Base-by-base conservation (phyloP, 2,329 filamentous ascomycete species). In the Aaosphaeria arxii region DNA sequence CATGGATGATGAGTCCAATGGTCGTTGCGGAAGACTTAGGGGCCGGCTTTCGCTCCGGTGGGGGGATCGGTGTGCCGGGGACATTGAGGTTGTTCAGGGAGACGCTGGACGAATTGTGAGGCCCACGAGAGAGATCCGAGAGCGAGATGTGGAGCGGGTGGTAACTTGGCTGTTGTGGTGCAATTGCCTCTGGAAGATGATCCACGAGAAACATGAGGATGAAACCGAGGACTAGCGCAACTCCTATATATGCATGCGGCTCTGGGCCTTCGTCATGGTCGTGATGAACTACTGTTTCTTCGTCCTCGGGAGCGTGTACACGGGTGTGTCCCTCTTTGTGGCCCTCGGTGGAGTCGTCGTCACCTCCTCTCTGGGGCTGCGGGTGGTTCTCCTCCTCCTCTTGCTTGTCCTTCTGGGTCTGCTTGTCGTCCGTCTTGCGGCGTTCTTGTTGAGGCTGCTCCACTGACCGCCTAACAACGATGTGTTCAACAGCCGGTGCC, bases 161-260 rank as follows among this genome's bases (percentile, higher is more conserved):
- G 11, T 86, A 84, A 35, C 81, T 78, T 17, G 81, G 74, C 59
- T 85, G 84, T 35, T 88, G 74, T 38, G 63, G 59, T 3, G 62
- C 52, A 6, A 70, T 50, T 7, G 67, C 62, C 56, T 68, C 48
- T 45, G 67, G 60, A 17, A 70, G 52, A 47, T 70, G 60, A 71
- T 99, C 92, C 63, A 99, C 87, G 24, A 99, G 81, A 66, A 96
- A 97, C 94, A 99, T 99, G 55, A 96, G 80, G 48, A 96, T 84
- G 71, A 97, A 99, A 9, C 94, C 94, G 11, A 89, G 75, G 47
- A 95, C 84, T 44, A 99, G 77, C 2, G 91, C 89, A 46, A 97
- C 78, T 5, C 94, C 94, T 49, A 99, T 88, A 72, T 89, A 94
- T 77, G 69, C 91, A 81, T 76, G 84, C 2, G 83, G 83, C n/a